Conservation (phyloP, 163 green algal genomes). For the Chlorella variabilis region DNA sequence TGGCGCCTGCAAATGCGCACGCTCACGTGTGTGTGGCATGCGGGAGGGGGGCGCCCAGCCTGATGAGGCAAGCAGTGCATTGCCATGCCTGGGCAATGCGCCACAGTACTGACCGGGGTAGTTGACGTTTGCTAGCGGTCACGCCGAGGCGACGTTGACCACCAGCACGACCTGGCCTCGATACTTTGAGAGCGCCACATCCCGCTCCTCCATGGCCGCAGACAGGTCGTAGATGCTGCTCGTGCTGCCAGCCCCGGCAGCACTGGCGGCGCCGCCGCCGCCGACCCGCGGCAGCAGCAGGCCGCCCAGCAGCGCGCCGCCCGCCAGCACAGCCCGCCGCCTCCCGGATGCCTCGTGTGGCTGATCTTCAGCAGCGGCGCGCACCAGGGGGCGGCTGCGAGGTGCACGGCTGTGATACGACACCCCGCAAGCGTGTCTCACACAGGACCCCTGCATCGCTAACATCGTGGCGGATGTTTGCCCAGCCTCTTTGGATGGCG, state of each 20-base stretch:
- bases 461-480: too few relatives aligned
- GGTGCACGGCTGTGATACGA: background rate
- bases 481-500: too few relatives aligned
- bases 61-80: too few relatives aligned
- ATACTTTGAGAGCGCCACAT: slow-evolving; percentile 11
- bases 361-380: background rate
- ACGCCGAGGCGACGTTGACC: slow-evolving; percentile 43
- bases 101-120: too few relatives aligned
- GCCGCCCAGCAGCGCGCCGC: background rate
- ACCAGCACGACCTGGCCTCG: slow-evolving; percentile 34
- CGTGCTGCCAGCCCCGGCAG: background rate
- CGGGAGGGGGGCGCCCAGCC: background rate
- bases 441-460: background rate
- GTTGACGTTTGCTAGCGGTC: slow-evolving; percentile 77
- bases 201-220: slow-evolving; percentile 21
- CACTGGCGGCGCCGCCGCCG: background rate
- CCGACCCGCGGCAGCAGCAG: slow-evolving; percentile 9
- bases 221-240: slow-evolving; percentile 40
- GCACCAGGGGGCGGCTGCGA: background rate
- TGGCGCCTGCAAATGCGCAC: background rate
- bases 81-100: too few relatives aligned
- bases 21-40: too few relatives aligned
- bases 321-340: slow-evolving; percentile 5
- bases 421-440: too few relatives aligned
- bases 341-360: background rate